A percentile compares a stretch with the other conserved stretches of the same genome.
These are phyloP conservation scores for Taxillus chinensis DNA, from an alignment of 164 flowering plant species.

Conservation along the genomic window DNA sequence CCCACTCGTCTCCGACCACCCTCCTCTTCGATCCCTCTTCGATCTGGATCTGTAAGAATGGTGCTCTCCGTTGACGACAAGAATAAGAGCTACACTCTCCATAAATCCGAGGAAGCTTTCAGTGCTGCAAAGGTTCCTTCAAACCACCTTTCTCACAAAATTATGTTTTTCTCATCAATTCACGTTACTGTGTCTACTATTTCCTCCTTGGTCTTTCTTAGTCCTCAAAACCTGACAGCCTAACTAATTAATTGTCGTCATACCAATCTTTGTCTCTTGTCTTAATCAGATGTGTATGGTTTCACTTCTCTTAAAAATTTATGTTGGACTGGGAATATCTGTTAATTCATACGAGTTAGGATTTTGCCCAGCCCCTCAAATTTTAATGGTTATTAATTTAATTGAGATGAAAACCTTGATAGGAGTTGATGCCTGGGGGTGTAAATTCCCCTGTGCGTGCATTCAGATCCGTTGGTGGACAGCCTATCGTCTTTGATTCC, in stretches of 20 bases:
- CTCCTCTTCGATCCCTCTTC: neutral
- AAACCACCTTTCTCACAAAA: neutral
- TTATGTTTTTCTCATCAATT: too few relatives aligned
- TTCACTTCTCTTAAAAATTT: too few relatives aligned
- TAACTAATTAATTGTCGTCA: too few relatives aligned
- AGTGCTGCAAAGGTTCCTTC: constrained; percentile 60
- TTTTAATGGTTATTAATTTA: neutral
- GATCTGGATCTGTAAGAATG: constrained; percentile 27
- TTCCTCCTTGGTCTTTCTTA: too few relatives aligned
- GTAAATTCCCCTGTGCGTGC: constrained; percentile 99
- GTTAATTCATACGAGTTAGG: too few relatives aligned
- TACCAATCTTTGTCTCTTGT: too few relatives aligned
- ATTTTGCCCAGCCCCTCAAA: too few relatives aligned
- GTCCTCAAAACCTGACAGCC: too few relatives aligned
- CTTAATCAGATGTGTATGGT: too few relatives aligned
- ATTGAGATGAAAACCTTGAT: neutral
- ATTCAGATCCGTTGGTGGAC: constrained; percentile 95
- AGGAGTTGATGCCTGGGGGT: constrained; percentile 99
- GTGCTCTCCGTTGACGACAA: constrained; percentile 53
- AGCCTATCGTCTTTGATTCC: constrained; percentile 82
- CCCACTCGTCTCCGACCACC: constrained; percentile 13
- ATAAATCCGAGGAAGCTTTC: constrained; percentile 81
- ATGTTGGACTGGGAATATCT: too few relatives aligned
- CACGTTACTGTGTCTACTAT: too few relatives aligned
- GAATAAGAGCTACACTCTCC: constrained; percentile 51